phyloP scores from a whole-genome alignment of 371 early-diverging fungal genomes.

The Mucor saturninus region DNA sequence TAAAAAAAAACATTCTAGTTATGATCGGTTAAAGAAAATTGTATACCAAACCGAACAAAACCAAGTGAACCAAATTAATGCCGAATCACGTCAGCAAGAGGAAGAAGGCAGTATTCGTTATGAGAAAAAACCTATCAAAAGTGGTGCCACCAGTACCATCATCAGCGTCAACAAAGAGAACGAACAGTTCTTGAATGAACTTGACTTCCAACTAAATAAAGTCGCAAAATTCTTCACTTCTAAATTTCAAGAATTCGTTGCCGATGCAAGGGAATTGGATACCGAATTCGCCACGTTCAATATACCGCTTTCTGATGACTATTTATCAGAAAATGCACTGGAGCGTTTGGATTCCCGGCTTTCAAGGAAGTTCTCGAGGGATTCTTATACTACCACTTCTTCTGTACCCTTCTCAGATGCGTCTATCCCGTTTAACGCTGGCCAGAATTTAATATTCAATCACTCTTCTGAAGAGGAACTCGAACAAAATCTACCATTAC shows the following conservation, averaged over 20 bases:
- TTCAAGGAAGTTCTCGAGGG: background rate
- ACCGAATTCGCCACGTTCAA: constrained; percentile 18
- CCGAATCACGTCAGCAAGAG: constrained; percentile 12
- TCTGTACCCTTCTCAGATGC: constrained; percentile 6
- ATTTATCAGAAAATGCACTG: constrained; percentile 1
- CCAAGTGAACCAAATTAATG: constrained; percentile 53
- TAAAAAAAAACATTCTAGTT: constrained; percentile 47
- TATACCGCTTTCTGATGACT: constrained; percentile 19
- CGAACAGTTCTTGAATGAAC: constrained; percentile 58
- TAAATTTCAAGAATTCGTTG: constrained; percentile 76
- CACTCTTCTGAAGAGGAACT: background rate
- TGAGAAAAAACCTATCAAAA: constrained; percentile 75
- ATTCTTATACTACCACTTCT: constrained; percentile 27
- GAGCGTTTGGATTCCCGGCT: constrained; percentile 15
- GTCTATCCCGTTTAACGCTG: background rate
- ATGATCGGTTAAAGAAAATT: constrained; percentile 86
- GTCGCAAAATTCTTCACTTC: constrained; percentile 76
- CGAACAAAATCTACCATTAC: no score
- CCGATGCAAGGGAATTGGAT: constrained; percentile 22
- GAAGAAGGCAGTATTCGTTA: constrained; percentile 28
- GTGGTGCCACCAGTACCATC: no score
- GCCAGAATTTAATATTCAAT: background rate
- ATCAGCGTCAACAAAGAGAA: background rate
- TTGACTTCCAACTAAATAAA: constrained; percentile 81
- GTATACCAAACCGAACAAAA: constrained; percentile 87